A percentile compares a stretch with the other conserved stretches of the same genome.
These are phyloP conservation scores for Auxenochlorella pyrenoidosa DNA, from an alignment of 139 green algal species.

Conservation along the genomic window DNA sequence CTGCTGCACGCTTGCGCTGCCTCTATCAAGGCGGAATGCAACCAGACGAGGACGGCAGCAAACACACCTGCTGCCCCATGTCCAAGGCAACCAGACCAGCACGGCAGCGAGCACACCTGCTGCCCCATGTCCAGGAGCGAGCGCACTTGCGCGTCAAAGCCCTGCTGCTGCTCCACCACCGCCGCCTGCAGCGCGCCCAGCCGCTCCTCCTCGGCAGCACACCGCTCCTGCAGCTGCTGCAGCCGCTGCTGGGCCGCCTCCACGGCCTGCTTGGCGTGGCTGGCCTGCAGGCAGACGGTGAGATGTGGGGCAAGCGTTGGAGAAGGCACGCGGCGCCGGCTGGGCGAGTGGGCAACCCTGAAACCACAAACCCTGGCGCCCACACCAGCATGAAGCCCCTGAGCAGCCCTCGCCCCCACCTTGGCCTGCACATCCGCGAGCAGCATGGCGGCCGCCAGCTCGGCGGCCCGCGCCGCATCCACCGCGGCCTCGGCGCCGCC, in stretches of 20 bases:
- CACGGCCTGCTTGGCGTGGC: neutral
- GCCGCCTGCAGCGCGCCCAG: constrained; percentile 18
- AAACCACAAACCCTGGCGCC: no score
- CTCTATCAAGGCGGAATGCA: no score
- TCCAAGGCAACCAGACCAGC: no score
- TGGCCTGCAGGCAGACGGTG: neutral
- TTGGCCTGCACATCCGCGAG: constrained; percentile 19
- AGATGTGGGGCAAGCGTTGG: no score
- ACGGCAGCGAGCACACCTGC: constrained; percentile 15
- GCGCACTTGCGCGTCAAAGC: constrained; percentile 15
- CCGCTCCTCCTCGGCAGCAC: constrained; percentile 11
- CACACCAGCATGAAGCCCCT: no score
- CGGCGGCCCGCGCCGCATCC: constrained; percentile 19
- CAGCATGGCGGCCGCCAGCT: constrained; percentile 26
- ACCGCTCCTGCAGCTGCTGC: constrained; percentile 23
- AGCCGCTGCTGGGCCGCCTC: constrained; percentile 4
- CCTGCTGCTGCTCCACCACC: constrained; percentile 12
- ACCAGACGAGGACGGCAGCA: no score
- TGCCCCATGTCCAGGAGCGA: constrained; percentile 17
- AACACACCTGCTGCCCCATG: no score
- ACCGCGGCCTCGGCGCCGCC: constrained; percentile 15
- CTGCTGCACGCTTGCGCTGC: no score
- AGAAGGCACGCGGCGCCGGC: no score
- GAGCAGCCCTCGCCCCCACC: neutral
- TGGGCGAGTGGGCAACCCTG: no score